These are phyloP conservation scores for Debaryomyces udenii DNA, from an alignment of 1,139 yeast genomes.

Conservation along the genomic window DNA sequence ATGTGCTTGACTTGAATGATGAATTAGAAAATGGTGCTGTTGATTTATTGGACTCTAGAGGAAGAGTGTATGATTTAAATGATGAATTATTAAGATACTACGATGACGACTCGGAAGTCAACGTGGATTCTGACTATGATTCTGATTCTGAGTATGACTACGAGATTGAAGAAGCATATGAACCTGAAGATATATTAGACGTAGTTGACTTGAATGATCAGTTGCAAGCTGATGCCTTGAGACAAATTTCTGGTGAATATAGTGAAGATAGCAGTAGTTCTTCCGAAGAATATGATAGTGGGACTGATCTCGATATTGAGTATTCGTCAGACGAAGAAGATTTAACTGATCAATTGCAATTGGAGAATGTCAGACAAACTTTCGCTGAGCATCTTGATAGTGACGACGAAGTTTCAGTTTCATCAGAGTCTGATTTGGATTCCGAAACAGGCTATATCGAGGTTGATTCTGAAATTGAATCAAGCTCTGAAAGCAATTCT, in stretches of 20 bases:
- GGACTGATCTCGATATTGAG: slow-evolving; percentile 31
- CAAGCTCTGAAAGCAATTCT: slow-evolving; percentile 17
- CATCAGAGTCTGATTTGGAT: slow-evolving; percentile 32
- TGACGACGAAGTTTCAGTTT: slow-evolving; percentile 30
- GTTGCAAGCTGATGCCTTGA: slow-evolving; percentile 37
- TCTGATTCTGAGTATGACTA: slow-evolving; percentile 16
- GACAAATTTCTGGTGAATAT: slow-evolving; percentile 17
- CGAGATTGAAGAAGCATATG: slow-evolving; percentile 22
- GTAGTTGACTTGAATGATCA: slow-evolving; percentile 40
- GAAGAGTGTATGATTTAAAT: slow-evolving; percentile 42
- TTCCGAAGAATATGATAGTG: slow-evolving; percentile 17
- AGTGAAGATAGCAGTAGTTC: slow-evolving; percentile 7
- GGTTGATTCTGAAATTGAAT: slow-evolving; percentile 29
- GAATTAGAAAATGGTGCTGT: slow-evolving; percentile 40
- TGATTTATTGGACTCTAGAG: slow-evolving; percentile 39
- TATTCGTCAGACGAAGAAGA: slow-evolving; percentile 38
- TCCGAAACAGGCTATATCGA: slow-evolving; percentile 38
- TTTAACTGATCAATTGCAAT: slow-evolving; percentile 37
- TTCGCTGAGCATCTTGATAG: slow-evolving; percentile 42
- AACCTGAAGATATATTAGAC: slow-evolving; percentile 37
- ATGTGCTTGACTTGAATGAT: slow-evolving; percentile 39
- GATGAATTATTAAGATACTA: slow-evolving; percentile 44
- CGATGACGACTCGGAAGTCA: slow-evolving; percentile 24
- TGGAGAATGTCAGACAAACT: slow-evolving; percentile 45
- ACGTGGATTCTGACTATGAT: not conserved